Conservation (phyloP, 805 yeast species). For the Monosporozyma aerobia region DNA sequence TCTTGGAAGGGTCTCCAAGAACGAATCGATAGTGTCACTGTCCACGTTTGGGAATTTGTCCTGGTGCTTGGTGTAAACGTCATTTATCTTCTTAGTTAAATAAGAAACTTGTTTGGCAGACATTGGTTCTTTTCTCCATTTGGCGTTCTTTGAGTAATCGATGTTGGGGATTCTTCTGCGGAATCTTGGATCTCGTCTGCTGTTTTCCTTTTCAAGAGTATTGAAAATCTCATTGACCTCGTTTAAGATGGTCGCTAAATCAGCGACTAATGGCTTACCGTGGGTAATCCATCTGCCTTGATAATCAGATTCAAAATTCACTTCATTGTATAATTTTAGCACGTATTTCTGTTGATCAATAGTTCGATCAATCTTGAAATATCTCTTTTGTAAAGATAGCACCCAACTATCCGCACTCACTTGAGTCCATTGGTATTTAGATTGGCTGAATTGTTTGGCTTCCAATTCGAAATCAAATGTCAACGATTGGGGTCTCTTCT, state of each 20-base stretch:
- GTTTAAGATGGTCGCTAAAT: neutral
- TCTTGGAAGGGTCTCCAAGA: slow-evolving; percentile 10
- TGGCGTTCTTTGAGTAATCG: slow-evolving; percentile 18
- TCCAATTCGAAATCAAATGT: slow-evolving; percentile 5
- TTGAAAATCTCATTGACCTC: neutral
- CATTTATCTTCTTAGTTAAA: slow-evolving; percentile 7
- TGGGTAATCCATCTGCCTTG: neutral
- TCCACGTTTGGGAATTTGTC: neutral
- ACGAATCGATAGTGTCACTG: slow-evolving; percentile 2
- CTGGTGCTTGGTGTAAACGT: neutral
- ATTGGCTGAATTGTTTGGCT: slow-evolving; percentile 12
- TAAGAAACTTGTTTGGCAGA: slow-evolving; percentile 21
- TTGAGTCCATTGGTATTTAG: slow-evolving; percentile 31
- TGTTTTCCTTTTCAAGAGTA: neutral
- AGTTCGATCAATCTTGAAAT: neutral
- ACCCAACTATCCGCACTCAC: slow-evolving; percentile 29
- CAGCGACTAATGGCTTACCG: neutral
- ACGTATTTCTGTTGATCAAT: neutral
- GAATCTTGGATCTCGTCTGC: neutral
- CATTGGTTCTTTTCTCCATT: slow-evolving; percentile 28
- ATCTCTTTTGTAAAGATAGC: slow-evolving; percentile 15
- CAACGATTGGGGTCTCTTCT: slow-evolving; percentile 3
- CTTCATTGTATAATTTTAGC: slow-evolving; percentile 10
- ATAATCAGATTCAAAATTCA: neutral
- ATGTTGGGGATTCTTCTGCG: neutral